Percentiles rank a stretch among this genome's conserved stretches.
Evolutionary conservation across 352 stramenopile species (phyloP).

Genomic region (Phytophthora europaea): DNA sequence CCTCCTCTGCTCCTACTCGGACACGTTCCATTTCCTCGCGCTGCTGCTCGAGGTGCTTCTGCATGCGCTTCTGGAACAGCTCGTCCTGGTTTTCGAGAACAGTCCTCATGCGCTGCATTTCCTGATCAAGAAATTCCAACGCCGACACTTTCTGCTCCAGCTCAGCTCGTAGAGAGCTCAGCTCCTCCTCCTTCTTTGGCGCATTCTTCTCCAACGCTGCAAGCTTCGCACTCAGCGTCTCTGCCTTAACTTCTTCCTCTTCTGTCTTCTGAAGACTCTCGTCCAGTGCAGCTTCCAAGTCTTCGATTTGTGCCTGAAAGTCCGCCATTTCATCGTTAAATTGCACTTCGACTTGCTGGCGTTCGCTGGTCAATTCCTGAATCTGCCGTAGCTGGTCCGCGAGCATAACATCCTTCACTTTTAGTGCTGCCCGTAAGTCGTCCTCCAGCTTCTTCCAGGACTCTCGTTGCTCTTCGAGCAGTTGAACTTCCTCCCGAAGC

Average conservation of each 20-base stretch:
- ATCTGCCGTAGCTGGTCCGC: conserved; percentile 72
- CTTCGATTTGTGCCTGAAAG: conserved; percentile 62
- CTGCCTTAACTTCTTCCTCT: conserved; percentile 47
- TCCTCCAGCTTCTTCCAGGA: conserved; percentile 59
- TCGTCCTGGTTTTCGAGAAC: conserved; percentile 65
- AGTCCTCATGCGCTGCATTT: conserved; percentile 73
- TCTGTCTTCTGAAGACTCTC: conserved; percentile 59
- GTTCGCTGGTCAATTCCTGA: conserved; percentile 44
- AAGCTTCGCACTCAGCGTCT: conserved; percentile 33
- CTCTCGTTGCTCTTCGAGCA: conserved; percentile 27
- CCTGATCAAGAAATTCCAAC: conserved; percentile 72
- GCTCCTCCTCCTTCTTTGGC: conserved; percentile 28
- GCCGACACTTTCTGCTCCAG: conserved; percentile 63
- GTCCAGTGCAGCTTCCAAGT: conserved; percentile 69
- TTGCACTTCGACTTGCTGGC: conserved; percentile 45
- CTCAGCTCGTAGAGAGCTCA: conserved; percentile 24
- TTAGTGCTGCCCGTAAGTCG: conserved; percentile 63
- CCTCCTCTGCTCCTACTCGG: conserved; percentile 44
- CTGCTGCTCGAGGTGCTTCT: conserved; percentile 60
- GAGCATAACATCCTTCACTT: conserved; percentile 83
- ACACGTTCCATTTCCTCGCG: conserved; percentile 52
- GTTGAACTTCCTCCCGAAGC: conserved; percentile 38
- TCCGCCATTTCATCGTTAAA: conserved; percentile 63
- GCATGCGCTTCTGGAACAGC: conserved; percentile 61
- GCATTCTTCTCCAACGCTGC: conserved; percentile 26